Conservation (phyloP, 1,284 basidiomycete genomes). For the Porphyrellus sp. region DNA sequence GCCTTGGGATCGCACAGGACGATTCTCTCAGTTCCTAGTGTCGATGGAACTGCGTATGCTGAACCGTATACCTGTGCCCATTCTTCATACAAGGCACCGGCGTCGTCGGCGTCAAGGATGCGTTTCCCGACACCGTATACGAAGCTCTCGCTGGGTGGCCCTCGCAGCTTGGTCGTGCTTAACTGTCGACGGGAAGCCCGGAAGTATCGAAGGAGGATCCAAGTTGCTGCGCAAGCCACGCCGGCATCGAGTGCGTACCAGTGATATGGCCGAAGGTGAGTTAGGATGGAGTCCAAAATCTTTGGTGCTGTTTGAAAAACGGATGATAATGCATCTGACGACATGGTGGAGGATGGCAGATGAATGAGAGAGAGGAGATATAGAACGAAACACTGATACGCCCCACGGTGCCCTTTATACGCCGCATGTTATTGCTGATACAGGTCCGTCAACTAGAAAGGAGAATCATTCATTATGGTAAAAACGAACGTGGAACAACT, state of each 20-base stretch:
- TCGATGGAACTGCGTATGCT: conserved; percentile 32
- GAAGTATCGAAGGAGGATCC: conserved; percentile 4
- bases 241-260: neutral
- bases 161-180: conserved; percentile 16
- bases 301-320: neutral
- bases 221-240: neutral
- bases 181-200: neutral
- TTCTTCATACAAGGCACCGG: conserved; percentile 10
- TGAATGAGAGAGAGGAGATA: neutral
- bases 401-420: neutral
- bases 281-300: neutral
- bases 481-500: no score
- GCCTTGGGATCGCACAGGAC: conserved; percentile 37
- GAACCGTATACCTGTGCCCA: conserved; percentile 10
- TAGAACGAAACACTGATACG: neutral
- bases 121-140: conserved; percentile 11
- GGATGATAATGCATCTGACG: neutral
- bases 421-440: neutral
- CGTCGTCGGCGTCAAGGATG: neutral
- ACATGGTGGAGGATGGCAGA: neutral
- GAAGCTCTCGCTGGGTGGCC: conserved; percentile 16
- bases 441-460: no score
- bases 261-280: neutral
- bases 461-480: no score
- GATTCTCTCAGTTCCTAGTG: conserved; percentile 40